A percentile compares a stretch with the other conserved stretches of the same genome.
phyloP scores from a whole-genome alignment of 805 yeast species.

The Cyberlindnera amylophila region DNA sequence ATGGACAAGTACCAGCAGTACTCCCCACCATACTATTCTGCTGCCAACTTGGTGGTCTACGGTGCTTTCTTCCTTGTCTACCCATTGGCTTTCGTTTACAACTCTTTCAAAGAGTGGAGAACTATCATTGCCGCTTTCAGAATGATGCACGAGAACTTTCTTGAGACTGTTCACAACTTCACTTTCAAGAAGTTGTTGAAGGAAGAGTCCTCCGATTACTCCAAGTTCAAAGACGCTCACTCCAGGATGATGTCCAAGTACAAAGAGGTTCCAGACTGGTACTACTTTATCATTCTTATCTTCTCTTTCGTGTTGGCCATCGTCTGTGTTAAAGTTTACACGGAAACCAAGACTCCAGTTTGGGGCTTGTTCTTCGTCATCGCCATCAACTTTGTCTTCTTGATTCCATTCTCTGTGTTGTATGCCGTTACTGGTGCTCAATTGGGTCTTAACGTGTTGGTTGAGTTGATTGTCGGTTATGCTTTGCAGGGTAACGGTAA shows the following conservation, averaged over 20 bases:
- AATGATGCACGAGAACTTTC: slow-evolving; percentile 6
- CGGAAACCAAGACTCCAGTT: slow-evolving; percentile 48
- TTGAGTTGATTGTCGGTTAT: slow-evolving; percentile 54
- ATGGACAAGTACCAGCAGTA: slow-evolving; percentile 42
- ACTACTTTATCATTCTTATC: slow-evolving; percentile 37
- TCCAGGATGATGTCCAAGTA: slow-evolving; percentile 49
- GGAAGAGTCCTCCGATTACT: slow-evolving; percentile 1
- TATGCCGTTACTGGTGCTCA: slow-evolving; percentile 45
- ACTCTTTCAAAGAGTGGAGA: slow-evolving; percentile 41
- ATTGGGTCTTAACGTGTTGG: slow-evolving; percentile 49
- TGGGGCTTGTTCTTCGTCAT: slow-evolving; percentile 56
- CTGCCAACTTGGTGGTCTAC: slow-evolving; percentile 56
- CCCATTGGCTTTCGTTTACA: slow-evolving; percentile 49
- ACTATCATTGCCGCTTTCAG: slow-evolving; percentile 22
- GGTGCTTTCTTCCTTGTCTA: slow-evolving; percentile 45
- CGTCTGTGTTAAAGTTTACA: slow-evolving; percentile 41
- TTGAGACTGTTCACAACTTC: slow-evolving; percentile 5
- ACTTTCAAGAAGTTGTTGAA: not conserved
- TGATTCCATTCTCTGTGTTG: slow-evolving; percentile 49
- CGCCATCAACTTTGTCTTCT: slow-evolving; percentile 46
- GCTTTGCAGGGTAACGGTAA: slow-evolving; percentile 48
- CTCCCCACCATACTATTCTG: slow-evolving; percentile 65
- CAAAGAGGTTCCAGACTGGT: slow-evolving; percentile 58
- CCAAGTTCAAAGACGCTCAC: slow-evolving; percentile 26
- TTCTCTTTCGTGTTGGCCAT: slow-evolving; percentile 43